Percentiles rank a stretch among this genome's conserved stretches.
phyloP scores from a whole-genome alignment of 2,329 filamentous ascomycete genomes.

The Stemphylium vesicarium region DNA sequence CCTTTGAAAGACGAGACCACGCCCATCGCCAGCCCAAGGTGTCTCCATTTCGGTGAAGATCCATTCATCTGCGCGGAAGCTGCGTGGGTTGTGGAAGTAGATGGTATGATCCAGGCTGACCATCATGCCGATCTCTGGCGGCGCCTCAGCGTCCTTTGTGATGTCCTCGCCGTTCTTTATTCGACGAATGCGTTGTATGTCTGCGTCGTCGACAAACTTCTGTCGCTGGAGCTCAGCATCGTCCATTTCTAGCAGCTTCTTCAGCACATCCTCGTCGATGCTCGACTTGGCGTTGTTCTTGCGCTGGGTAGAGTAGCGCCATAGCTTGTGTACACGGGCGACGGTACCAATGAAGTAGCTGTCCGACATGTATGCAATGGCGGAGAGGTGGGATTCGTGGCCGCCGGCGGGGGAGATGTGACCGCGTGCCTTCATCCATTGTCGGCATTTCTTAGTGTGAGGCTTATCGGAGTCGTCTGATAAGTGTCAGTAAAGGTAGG shows the following conservation, averaged over 20 bases:
- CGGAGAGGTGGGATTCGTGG: constrained; percentile 80
- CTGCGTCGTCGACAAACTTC: constrained; percentile 56
- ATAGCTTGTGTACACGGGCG: constrained; percentile 78
- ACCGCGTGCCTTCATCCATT: constrained; percentile 78
- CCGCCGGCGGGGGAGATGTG: constrained; percentile 75
- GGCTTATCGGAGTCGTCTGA: constrained; percentile 58
- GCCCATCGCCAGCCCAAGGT: constrained; percentile 79
- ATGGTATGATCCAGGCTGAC: constrained; percentile 77
- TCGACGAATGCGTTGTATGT: constrained; percentile 53
- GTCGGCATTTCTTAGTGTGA: constrained; percentile 68
- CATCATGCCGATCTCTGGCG: constrained; percentile 79
- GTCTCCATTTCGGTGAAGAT: constrained; percentile 81
- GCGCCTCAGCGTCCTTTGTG: constrained; percentile 54
- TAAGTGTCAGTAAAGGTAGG: constrained; percentile 21
- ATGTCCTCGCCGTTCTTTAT: constrained; percentile 50
- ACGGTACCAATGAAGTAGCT: constrained; percentile 93
- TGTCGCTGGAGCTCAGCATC: constrained; percentile 51
- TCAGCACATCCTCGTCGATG: constrained; percentile 52
- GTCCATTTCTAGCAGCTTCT: constrained; percentile 54
- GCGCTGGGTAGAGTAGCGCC: constrained; percentile 67
- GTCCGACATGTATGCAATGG: constrained; percentile 92
- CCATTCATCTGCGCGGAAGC: constrained; percentile 68
- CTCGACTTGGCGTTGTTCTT: constrained; percentile 45
- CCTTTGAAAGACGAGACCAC: constrained; percentile 76
- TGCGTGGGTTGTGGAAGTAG: constrained; percentile 60